Conservation (phyloP, 305 asterid species). For the Plantago coronopus region DNA sequence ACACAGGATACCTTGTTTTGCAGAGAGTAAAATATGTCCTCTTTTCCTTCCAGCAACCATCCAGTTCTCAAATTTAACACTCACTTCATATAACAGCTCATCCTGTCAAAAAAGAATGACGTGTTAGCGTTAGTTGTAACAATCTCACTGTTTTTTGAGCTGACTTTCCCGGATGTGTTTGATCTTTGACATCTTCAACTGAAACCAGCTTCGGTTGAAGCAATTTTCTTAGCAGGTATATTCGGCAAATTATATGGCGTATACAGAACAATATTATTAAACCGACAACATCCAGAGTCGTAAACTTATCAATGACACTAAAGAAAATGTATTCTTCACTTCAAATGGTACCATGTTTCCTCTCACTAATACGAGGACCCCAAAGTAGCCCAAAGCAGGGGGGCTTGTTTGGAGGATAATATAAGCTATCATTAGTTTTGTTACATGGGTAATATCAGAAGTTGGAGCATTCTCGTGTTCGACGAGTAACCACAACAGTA, state of each 20-base stretch:
- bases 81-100: conserved; percentile 82
- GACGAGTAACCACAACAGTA: too few species aligned
- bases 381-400: too few species aligned
- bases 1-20: conserved; percentile 60
- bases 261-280: too few species aligned
- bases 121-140: too few species aligned
- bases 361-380: neutral
- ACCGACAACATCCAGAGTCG: neutral
- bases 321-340: neutral
- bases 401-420: too few species aligned
- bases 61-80: conserved; percentile 82
- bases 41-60: conserved; percentile 97
- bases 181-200: neutral
- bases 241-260: too few species aligned
- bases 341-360: neutral
- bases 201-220: neutral
- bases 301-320: neutral
- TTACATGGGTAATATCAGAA: too few species aligned
- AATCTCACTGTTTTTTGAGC: too few species aligned
- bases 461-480: too few species aligned
- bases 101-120: conserved; percentile 41
- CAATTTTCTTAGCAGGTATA: too few species aligned
- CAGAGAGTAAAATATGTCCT: conserved; percentile 74
- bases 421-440: too few species aligned
- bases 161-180: too few species aligned